These are phyloP conservation scores for Chrysanthemum seticuspe DNA, from an alignment of 129 eudicot species.

Conservation along the genomic window DNA sequence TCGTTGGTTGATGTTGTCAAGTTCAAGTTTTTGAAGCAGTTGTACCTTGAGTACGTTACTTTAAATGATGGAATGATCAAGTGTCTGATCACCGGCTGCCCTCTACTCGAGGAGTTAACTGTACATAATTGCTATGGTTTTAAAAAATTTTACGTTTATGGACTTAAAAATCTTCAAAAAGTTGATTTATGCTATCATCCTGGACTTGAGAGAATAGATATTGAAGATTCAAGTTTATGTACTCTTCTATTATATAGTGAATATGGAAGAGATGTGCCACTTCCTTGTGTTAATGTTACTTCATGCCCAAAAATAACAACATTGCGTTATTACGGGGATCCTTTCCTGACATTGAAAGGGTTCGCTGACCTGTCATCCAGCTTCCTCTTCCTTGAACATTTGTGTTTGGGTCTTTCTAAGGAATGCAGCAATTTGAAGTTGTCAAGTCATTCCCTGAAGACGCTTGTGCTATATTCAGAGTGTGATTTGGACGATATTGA, in stretches of 20 bases:
- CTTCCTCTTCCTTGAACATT: constrained; percentile 2
- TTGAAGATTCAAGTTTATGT: too few species aligned
- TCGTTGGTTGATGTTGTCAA: too few species aligned
- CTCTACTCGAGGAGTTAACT: too few species aligned
- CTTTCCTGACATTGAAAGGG: not conserved
- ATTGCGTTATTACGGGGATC: not conserved
- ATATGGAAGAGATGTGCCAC: not conserved
- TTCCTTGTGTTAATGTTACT: not conserved
- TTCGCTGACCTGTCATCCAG: not conserved
- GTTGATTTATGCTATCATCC: too few species aligned
- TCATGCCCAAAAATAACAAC: constrained; percentile 2
- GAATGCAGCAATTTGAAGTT: not conserved
- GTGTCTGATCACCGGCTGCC: too few species aligned
- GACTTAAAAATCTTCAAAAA: too few species aligned
- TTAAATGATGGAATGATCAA: too few species aligned
- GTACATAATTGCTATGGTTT: too few species aligned
- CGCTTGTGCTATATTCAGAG: not conserved
- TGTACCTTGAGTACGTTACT: too few species aligned
- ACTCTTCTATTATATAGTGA: not conserved
- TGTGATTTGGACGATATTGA: constrained; percentile 9
- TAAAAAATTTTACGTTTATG: too few species aligned
- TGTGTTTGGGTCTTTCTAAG: not conserved
- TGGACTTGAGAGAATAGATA: too few species aligned
- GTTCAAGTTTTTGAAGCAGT: too few species aligned
- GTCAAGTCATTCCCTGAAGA: constrained; percentile 3